Percentiles rank a stretch among this genome's conserved stretches.
Conservation (phyloP, 2,329 filamentous ascomycete species). For the Fusarium sp. region DNA sequence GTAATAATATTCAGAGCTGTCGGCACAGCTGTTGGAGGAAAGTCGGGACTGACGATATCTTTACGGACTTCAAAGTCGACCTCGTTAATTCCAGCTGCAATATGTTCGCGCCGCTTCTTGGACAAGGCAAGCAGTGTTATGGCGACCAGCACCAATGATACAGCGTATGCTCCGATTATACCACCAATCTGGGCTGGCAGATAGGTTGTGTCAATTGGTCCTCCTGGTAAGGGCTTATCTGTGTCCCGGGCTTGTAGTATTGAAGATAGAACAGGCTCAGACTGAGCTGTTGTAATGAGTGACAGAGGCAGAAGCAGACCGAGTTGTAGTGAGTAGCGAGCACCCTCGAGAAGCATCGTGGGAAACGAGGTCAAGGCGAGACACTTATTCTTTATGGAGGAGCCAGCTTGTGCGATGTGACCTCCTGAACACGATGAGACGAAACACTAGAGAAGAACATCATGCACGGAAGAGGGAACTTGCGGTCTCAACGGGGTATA, state of each 20-base stretch:
- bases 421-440: constrained; percentile 55
- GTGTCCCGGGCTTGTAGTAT: constrained; percentile 48
- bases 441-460: constrained; percentile 62
- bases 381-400: constrained; percentile 45
- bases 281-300: constrained; percentile 43
- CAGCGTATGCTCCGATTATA: constrained; percentile 83
- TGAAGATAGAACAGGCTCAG: constrained; percentile 44
- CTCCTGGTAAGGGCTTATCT: constrained; percentile 67
- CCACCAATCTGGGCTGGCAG: constrained; percentile 85
- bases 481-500: constrained; percentile 63
- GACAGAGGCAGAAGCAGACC: constrained; percentile 43
- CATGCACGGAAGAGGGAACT: constrained; percentile 53
- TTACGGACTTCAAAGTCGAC: constrained; percentile 52
- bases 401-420: constrained; percentile 48
- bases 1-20: constrained; percentile 31
- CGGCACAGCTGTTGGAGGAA: constrained; percentile 28
- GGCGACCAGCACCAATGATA: constrained; percentile 79
- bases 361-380: constrained; percentile 38
- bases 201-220: constrained; percentile 68
- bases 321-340: constrained; percentile 41
- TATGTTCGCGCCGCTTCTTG: constrained; percentile 62
- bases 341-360: constrained; percentile 53
- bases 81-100: constrained; percentile 63
- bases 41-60: constrained; percentile 37
- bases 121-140: constrained; percentile 69